Conservation (phyloP, 306 rosid genomes). For the Prunus campanulata region DNA sequence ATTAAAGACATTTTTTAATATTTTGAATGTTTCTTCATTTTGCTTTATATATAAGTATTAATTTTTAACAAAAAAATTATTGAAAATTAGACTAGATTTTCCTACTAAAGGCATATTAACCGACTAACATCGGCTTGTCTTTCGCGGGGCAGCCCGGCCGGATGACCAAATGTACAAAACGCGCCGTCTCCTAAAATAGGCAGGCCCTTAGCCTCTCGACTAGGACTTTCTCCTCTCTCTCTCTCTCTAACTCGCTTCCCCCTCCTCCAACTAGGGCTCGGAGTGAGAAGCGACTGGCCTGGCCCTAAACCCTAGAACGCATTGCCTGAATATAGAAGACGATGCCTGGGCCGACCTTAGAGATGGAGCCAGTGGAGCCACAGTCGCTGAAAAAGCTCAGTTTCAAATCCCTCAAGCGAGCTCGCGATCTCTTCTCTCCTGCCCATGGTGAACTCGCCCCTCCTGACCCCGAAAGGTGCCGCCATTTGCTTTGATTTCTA, state of each 20-base stretch:
- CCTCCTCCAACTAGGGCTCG: neutral
- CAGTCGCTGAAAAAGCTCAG: slow-evolving; percentile 92
- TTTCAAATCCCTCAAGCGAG: slow-evolving; percentile 88
- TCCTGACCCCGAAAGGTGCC: slow-evolving; percentile 63
- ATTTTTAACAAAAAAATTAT: too few species aligned
- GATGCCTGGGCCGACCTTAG: slow-evolving; percentile 53
- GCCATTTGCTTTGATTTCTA: neutral
- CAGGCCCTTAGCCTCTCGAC: neutral
- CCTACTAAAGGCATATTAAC: too few species aligned
- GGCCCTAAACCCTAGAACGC: neutral
- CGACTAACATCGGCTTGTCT: too few species aligned
- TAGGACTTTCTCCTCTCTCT: neutral
- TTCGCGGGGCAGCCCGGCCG: too few species aligned
- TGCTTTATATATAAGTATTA: too few species aligned
- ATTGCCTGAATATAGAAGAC: neutral
- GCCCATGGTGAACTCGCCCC: slow-evolving; percentile 65
- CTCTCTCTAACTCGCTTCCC: neutral
- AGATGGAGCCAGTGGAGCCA: slow-evolving; percentile 79
- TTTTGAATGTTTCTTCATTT: too few species aligned
- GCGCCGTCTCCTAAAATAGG: too few species aligned
- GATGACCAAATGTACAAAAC: too few species aligned
- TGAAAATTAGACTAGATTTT: too few species aligned
- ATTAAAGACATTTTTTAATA: fast-evolving
- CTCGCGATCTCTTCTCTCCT: slow-evolving; percentile 94
- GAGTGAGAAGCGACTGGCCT: neutral